These are phyloP conservation scores for Lasiodiplodia hormozganensis DNA, from an alignment of 2,329 filamentous ascomycete genomes.

Conservation along the genomic window DNA sequence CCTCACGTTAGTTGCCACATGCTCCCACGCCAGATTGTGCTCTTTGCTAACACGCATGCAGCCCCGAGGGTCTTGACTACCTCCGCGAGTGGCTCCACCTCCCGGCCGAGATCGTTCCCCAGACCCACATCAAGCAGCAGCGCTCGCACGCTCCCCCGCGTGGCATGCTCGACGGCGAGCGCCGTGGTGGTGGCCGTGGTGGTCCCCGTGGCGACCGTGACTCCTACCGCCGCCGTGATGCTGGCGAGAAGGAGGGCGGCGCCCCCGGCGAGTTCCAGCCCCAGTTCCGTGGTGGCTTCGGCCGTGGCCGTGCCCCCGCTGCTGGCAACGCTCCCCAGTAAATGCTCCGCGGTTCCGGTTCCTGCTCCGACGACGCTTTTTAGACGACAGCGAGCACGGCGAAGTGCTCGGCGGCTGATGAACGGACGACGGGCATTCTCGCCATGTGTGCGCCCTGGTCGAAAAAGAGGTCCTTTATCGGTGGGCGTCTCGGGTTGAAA, in stretches of 20 bases:
- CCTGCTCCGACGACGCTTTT: conserved; percentile 18
- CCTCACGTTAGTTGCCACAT: conserved; percentile 66
- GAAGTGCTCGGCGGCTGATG: conserved; percentile 6
- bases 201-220: conserved; percentile 77
- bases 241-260: conserved; percentile 52
- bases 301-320: conserved; percentile 31
- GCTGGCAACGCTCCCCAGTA: conserved; percentile 30
- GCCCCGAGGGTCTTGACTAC: conserved; percentile 98
- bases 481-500: conserved; percentile 30
- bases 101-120: conserved; percentile 98
- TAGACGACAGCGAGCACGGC: conserved; percentile 16
- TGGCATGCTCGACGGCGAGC: conserved; percentile 75
- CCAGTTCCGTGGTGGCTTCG: conserved; percentile 53
- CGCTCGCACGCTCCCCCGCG: conserved; percentile 97
- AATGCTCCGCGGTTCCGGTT: conserved; percentile 13
- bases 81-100: conserved; percentile 99
- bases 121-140: conserved; percentile 99
- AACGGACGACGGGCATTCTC: background rate
- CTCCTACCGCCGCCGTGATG: conserved; percentile 90
- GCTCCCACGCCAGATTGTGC: conserved; percentile 29
- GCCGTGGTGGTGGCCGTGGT: conserved; percentile 39
- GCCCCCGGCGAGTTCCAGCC: conserved; percentile 53
- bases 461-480: conserved; percentile 19
- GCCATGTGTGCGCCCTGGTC: conserved; percentile 2
- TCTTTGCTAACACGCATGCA: background rate